Conservation (phyloP, 495 filamentous ascomycete genomes). For the Penicillium pancosmium region DNA sequence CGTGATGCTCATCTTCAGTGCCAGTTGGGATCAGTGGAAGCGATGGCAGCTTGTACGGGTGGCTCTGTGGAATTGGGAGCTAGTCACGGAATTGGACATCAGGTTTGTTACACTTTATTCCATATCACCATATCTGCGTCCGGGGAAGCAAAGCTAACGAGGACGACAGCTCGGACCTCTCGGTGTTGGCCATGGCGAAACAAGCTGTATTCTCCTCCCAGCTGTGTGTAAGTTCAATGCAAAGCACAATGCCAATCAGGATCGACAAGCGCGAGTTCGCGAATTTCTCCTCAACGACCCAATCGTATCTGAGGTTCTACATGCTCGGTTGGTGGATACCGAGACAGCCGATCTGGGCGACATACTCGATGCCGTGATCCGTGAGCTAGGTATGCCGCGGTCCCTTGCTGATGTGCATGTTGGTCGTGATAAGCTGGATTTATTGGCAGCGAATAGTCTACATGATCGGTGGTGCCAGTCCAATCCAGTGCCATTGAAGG, state of each 20-base stretch:
- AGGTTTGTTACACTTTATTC: conserved; percentile 34
- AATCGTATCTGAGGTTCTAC: conserved; percentile 46
- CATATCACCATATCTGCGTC: too few species aligned
- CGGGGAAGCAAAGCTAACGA: background rate
- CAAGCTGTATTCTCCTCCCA: conserved; percentile 65
- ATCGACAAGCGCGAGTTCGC: conserved; percentile 49
- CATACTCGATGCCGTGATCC: conserved; percentile 56
- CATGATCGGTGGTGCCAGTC: conserved; percentile 52
- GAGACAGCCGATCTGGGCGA: conserved; percentile 53
- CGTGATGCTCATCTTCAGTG: conserved; percentile 52
- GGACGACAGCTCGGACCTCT: conserved; percentile 55
- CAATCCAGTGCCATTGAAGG: conserved; percentile 52
- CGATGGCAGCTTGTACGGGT: conserved; percentile 53
- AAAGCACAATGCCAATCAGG: conserved; percentile 45
- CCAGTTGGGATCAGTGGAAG: conserved; percentile 57
- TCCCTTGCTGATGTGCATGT: conserved; percentile 58
- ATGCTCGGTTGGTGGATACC: conserved; percentile 33
- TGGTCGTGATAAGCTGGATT: conserved; percentile 53
- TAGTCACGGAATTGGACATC: conserved; percentile 69
- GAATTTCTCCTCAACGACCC: conserved; percentile 52
- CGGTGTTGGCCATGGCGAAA: conserved; percentile 67
- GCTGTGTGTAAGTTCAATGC: conserved; percentile 64
- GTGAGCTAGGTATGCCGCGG: conserved; percentile 57
- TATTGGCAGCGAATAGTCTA: conserved; percentile 54
- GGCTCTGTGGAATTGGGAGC: conserved; percentile 55